Evolutionary conservation across 306 rosid species (phyloP), one percentile per base, ranked within the genome.

Genomic region (Astragalus membranaceus): DNA sequence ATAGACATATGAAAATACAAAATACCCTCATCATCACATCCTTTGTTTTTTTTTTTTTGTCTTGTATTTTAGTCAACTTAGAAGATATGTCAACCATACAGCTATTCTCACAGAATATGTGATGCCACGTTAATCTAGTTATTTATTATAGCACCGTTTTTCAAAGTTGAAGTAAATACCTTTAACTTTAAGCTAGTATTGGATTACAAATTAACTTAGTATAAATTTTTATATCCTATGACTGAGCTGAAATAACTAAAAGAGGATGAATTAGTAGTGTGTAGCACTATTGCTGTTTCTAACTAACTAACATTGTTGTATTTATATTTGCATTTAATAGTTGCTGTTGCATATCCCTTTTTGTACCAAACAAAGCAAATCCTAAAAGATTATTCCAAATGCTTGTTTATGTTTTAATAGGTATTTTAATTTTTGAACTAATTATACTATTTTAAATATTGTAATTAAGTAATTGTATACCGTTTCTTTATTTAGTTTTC

Each of bases 261-360:
- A 39, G 10, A 58, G 8, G 12, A 14, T n/a, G 3, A 26, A 59
- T 48, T 30, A 52, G 52, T 23, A 29, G 36, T 29, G 10, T 39
- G 10, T 39, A 6, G 8, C 42, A 32, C 13, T 33, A 30, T 29
- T 50, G 63, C 17, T 43, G 47, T 3, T 26, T 26, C 30, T 26
- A 26, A 26, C 73, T 70, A 77, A 29, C 73, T 77, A 77, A 77
- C 15, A 26, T 77, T 77, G 36, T 29, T 35, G 68, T 58, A 57
- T 77, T 77, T 43, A 70, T 63, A 49, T 53, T 64, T 20, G 77
- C 77, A 77, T 77, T 70, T 46, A 77, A 70, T 69, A 26, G 10
- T 59, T 67, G 10, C 48, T 37, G 62, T 23, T 14, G 46, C 59
- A 30, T 37, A 14, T 67, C 36, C 23, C 44, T 55, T 48, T 59